phyloP scores from a whole-genome alignment of 345 rosid genomes.

The Eutrema heterophyllum region DNA sequence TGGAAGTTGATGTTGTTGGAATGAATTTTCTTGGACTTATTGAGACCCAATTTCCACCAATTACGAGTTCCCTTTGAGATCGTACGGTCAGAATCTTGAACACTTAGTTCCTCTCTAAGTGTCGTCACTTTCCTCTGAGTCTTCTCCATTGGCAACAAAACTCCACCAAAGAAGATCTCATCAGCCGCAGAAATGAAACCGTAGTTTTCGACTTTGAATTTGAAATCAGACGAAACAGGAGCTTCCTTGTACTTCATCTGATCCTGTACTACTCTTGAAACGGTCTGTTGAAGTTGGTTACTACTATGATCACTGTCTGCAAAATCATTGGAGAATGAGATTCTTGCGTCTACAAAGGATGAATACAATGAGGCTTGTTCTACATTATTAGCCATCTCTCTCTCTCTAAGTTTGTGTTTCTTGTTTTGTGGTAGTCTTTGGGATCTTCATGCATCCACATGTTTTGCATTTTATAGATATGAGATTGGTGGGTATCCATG shows the following conservation, averaged over 20 bases:
- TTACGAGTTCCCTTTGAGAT: conserved; percentile 24
- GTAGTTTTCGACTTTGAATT: conserved; percentile 50
- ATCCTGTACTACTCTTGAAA: conserved; percentile 1
- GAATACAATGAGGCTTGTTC: conserved; percentile 42
- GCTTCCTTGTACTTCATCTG: conserved; percentile 60
- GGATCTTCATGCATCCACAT: conserved; percentile 26
- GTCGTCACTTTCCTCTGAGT: conserved; percentile 34
- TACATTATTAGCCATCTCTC: conserved; percentile 34
- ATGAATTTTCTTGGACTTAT: conserved; percentile 26
- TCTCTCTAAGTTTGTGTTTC: conserved; percentile 1
- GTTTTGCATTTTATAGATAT: conserved; percentile 29
- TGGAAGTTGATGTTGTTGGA: conserved; percentile 18
- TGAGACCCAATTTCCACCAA: conserved; percentile 34
- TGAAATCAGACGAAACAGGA: conserved; percentile 80
- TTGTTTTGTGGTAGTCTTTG: not conserved
- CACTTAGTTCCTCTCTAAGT: conserved; percentile 53
- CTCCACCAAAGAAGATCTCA: conserved; percentile 65
- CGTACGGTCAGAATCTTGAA: conserved; percentile 32
- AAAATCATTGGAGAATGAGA: conserved; percentile 87
- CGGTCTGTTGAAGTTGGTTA: not conserved
- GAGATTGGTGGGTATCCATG: conserved; percentile 25
- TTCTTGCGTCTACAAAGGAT: conserved; percentile 64
- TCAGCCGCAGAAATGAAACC: conserved; percentile 71
- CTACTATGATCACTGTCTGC: conserved; percentile 35
- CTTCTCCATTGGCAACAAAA: conserved; percentile 58